These are phyloP conservation scores for Saturnispora galanensis DNA, from an alignment of 805 yeast species.

Conservation along the genomic window DNA sequence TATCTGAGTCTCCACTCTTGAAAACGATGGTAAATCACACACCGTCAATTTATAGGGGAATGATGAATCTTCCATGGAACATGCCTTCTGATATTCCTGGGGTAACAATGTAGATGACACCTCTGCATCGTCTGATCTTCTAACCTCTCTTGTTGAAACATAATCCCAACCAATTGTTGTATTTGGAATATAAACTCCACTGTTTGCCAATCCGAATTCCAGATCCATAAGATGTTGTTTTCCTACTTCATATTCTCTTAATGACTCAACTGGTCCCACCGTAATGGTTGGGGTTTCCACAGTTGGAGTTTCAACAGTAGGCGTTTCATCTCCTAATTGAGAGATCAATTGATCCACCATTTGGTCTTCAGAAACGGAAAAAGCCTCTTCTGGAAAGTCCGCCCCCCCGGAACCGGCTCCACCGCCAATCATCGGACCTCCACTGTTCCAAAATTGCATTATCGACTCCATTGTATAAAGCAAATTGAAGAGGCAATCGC, in stretches of 20 bases:
- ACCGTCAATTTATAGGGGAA: slow-evolving; percentile 45
- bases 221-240: slow-evolving; percentile 42
- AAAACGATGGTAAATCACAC: slow-evolving; percentile 60
- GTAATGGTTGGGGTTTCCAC: slow-evolving; percentile 3
- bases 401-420: background rate
- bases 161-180: slow-evolving; percentile 23
- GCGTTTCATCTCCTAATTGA: background rate
- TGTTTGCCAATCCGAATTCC: slow-evolving; percentile 36
- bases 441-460: slow-evolving; percentile 1
- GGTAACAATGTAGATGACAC: slow-evolving; percentile 24
- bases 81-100: slow-evolving; percentile 19
- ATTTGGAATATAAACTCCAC: slow-evolving; percentile 12
- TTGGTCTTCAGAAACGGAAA: background rate
- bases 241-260: slow-evolving; percentile 31
- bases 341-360: background rate
- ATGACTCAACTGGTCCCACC: slow-evolving; percentile 17
- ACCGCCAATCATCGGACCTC: background rate
- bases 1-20: slow-evolving; percentile 94
- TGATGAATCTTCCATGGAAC: slow-evolving; percentile 12
- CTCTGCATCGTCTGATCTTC: slow-evolving; percentile 17
- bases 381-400: background rate
- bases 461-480: background rate
- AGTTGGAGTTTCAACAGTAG: slow-evolving; percentile 1
- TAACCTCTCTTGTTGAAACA: slow-evolving; percentile 5
- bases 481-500: background rate